Percentiles rank a stretch among this genome's conserved stretches.
These are phyloP conservation scores for Sporisorium graminicola DNA, from an alignment of 1,284 basidiomycete species.

Conservation along the genomic window DNA sequence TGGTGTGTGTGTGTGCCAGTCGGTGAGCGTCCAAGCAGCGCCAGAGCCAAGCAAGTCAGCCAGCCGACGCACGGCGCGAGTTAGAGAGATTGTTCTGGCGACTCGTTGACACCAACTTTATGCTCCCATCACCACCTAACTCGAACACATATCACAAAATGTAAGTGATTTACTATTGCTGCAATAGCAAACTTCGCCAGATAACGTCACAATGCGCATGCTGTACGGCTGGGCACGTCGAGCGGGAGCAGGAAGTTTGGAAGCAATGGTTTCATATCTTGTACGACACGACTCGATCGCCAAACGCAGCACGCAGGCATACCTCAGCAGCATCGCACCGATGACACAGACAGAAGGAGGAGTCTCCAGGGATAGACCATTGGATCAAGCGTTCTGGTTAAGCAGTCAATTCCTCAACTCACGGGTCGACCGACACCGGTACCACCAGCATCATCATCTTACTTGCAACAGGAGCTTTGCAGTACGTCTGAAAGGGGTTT, in stretches of 20 bases:
- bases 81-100: constrained; percentile 7
- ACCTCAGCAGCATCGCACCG: neutral
- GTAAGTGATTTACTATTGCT: constrained; percentile 35
- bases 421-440: neutral
- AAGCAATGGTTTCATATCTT: neutral
- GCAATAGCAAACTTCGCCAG: constrained; percentile 7
- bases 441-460: neutral
- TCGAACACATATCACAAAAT: constrained; percentile 37
- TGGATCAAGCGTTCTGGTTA: neutral
- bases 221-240: constrained; percentile 2
- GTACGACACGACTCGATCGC: neutral
- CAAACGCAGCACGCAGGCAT: neutral
- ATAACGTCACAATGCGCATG: constrained; percentile 5
- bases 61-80: neutral
- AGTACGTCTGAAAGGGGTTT: too few relatives aligned
- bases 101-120: constrained; percentile 18
- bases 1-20: too few relatives aligned
- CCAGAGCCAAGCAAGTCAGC: neutral
- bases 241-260: neutral
- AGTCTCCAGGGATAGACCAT: neutral
- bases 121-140: constrained; percentile 41
- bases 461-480: neutral
- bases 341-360: neutral
- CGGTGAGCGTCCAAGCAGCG: too few relatives aligned
- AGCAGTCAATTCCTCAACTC: neutral